phyloP scores from a whole-genome alignment of 495 filamentous ascomycete genomes.

The Aspergillus homomorphus region DNA sequence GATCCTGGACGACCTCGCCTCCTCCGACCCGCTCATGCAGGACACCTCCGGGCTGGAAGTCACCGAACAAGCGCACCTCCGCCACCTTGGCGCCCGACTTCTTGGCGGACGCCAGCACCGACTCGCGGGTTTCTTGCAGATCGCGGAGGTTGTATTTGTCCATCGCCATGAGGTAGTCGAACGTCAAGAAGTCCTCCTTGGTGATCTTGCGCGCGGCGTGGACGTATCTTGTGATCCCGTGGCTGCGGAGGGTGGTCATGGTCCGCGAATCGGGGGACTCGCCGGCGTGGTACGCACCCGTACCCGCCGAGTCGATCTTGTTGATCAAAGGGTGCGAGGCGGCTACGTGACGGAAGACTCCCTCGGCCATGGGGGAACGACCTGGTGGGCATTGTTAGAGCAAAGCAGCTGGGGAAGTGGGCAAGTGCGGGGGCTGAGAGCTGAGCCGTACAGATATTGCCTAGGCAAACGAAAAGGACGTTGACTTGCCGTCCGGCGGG shows the following conservation, averaged over 20 bases:
- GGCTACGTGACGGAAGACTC: constrained; percentile 76
- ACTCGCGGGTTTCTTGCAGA: constrained; percentile 55
- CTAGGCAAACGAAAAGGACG: constrained; percentile 92
- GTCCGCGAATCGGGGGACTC: constrained; percentile 78
- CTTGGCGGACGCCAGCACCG: constrained; percentile 48
- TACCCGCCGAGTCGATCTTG: constrained; percentile 84
- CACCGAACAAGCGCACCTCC: constrained; percentile 77
- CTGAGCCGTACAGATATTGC: constrained; percentile 77
- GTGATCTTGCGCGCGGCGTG: constrained; percentile 76
- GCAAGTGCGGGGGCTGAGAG: not conserved
- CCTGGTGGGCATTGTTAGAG: constrained; percentile 29
- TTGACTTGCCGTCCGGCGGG: constrained; percentile 49
- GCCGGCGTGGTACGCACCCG: constrained; percentile 75
- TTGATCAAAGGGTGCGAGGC: constrained; percentile 56
- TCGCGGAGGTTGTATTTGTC: constrained; percentile 79
- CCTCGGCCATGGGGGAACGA: constrained; percentile 92
- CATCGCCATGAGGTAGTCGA: constrained; percentile 96
- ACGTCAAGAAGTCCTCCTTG: constrained; percentile 69
- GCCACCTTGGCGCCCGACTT: constrained; percentile 38
- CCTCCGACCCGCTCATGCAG: constrained; percentile 68
- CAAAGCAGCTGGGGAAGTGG: not conserved
- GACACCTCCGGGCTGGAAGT: constrained; percentile 66
- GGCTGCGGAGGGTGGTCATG: constrained; percentile 68
- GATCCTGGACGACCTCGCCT: constrained; percentile 78
- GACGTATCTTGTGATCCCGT: constrained; percentile 72